Conservation (phyloP, 352 stramenopile species). For the Globisporangium mamillatum region DNA sequence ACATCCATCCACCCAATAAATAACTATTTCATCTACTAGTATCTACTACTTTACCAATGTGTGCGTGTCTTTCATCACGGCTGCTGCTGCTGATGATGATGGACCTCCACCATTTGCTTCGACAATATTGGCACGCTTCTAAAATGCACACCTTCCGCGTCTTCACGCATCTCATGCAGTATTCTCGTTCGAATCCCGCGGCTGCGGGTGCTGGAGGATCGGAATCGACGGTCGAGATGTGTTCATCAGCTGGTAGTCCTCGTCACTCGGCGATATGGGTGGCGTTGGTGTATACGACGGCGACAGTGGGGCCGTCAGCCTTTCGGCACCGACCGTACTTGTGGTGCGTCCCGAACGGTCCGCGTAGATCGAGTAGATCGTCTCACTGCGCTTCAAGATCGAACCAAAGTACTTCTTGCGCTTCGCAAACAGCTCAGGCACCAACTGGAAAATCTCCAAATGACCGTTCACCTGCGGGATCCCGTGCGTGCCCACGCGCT, state of each 20-base stretch:
- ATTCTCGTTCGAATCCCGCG: not conserved
- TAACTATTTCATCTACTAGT: not conserved
- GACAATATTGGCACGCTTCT: too few relatives aligned
- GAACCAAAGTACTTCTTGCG: slow-evolving; percentile 20
- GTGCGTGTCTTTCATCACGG: not conserved
- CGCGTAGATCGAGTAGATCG: slow-evolving; percentile 14
- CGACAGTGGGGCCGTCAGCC: not conserved
- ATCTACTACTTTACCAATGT: not conserved
- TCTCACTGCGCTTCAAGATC: slow-evolving; percentile 18
- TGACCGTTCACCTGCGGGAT: slow-evolving; percentile 40
- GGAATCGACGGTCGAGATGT: not conserved
- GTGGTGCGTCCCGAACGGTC: not conserved
- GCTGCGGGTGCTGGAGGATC: slow-evolving; percentile 3
- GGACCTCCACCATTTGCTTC: not conserved
- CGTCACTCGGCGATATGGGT: not conserved
- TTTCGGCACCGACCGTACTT: not conserved
- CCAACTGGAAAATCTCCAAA: slow-evolving; percentile 44
- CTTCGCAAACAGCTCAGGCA: slow-evolving; percentile 23
- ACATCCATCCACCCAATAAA: not conserved
- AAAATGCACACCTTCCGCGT: too few relatives aligned
- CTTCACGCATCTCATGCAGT: not conserved
- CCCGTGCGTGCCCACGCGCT: slow-evolving; percentile 30
- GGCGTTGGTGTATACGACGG: not conserved
- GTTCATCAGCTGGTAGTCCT: slow-evolving; percentile 3
- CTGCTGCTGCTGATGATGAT: not conserved